Evolutionary conservation across 495 filamentous ascomycete species (phyloP).

Genomic region (Trypethelium eluteriae): DNA sequence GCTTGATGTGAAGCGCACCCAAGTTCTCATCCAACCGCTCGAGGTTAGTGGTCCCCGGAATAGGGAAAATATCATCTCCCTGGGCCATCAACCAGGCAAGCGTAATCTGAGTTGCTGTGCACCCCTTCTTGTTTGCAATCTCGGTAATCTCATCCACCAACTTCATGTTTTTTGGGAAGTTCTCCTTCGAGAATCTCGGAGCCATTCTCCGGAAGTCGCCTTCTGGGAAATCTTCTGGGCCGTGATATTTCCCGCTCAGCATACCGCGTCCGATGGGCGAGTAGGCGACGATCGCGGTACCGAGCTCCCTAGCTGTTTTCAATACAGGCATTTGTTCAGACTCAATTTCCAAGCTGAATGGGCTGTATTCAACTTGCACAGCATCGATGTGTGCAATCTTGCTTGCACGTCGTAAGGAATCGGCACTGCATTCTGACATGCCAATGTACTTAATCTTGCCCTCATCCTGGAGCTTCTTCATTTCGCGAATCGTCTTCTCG

Average conservation of each 20-base stretch:
- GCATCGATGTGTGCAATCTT: slow-evolving; percentile 53
- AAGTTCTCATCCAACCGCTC: slow-evolving; percentile 34
- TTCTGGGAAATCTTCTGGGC: slow-evolving; percentile 40
- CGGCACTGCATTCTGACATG: slow-evolving; percentile 47
- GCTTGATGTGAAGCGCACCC: slow-evolving; percentile 26
- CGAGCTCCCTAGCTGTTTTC: slow-evolving; percentile 53
- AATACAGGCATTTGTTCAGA: slow-evolving; percentile 40
- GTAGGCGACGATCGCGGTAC: slow-evolving; percentile 53
- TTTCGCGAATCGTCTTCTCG: slow-evolving; percentile 53
- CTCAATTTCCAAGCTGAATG: slow-evolving; percentile 54
- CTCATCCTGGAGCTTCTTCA: slow-evolving; percentile 38
- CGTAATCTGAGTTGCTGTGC: slow-evolving; percentile 43
- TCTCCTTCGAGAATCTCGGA: slow-evolving; percentile 45
- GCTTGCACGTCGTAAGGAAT: slow-evolving; percentile 52
- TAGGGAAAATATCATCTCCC: slow-evolving; percentile 47
- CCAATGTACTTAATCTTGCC: slow-evolving; percentile 58
- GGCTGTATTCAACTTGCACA: slow-evolving; percentile 57
- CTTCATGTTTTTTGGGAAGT: slow-evolving; percentile 48
- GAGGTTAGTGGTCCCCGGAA: slow-evolving; percentile 40
- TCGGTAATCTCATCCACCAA: slow-evolving; percentile 43
- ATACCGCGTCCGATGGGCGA: slow-evolving; percentile 56
- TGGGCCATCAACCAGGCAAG: slow-evolving; percentile 53
- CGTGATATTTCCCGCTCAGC: slow-evolving; percentile 44
- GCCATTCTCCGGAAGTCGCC: slow-evolving; percentile 36
- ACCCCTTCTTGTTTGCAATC: slow-evolving; percentile 44